Percentiles rank a stretch among this genome's conserved stretches.
phyloP scores from a whole-genome alignment of 805 yeast genomes.

The Metschnikowia gelsemii region DNA sequence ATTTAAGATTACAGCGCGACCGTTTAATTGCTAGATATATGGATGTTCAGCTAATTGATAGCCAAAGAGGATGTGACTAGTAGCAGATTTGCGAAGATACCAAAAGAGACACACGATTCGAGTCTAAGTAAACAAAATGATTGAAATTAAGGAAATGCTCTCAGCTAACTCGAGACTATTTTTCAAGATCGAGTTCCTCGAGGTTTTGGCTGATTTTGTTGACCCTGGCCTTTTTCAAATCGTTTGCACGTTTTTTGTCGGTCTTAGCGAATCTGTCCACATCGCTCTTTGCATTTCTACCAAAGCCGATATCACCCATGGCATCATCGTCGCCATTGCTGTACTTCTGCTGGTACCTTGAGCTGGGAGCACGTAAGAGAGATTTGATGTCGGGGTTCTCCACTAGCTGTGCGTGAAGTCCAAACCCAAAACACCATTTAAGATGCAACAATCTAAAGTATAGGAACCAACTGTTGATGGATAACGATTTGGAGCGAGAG shows the following conservation, averaged over 20 bases:
- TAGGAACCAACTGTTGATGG: constrained; percentile 51
- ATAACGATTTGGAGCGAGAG: constrained; percentile 45
- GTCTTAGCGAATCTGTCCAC: constrained; percentile 17
- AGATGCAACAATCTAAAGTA: constrained; percentile 48
- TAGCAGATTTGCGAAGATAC: no score
- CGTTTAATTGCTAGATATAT: no score
- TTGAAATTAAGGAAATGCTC: no score
- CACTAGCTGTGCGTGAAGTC: constrained; percentile 49
- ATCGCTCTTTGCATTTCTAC: constrained; percentile 17
- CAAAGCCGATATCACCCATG: constrained; percentile 10
- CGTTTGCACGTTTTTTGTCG: constrained; percentile 37
- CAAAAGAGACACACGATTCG: no score
- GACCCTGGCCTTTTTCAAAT: constrained; percentile 38
- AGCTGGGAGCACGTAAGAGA: constrained; percentile 36
- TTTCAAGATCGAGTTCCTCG: constrained; percentile 26
- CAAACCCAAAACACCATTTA: constrained; percentile 52
- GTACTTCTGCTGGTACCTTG: constrained; percentile 20
- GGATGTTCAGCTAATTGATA: no score
- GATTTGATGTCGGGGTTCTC: constrained; percentile 35
- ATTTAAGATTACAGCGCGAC: no score
- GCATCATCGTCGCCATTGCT: constrained; percentile 9
- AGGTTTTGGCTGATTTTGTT: constrained; percentile 35
- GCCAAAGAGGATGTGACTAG: no score
- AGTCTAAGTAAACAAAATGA: no score
- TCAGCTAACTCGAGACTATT: not conserved